These are phyloP conservation scores for Pulveroboletus sp. DNA, from an alignment of 768 basidiomycete species.

Conservation along the genomic window DNA sequence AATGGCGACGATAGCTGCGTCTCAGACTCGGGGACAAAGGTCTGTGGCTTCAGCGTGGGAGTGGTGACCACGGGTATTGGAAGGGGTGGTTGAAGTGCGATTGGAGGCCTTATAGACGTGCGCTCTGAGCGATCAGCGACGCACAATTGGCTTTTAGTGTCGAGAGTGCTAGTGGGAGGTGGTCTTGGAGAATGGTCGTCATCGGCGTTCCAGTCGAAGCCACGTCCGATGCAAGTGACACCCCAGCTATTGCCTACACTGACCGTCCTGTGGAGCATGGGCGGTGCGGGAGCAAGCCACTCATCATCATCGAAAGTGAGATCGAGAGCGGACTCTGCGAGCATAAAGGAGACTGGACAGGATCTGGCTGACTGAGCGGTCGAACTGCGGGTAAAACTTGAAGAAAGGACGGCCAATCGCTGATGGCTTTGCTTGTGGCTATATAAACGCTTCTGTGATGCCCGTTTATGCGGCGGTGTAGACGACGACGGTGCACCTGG, in stretches of 20 bases:
- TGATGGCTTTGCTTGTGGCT: conserved; percentile 6
- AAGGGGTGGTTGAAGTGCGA: conserved; percentile 9
- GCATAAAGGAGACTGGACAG: conserved; percentile 36
- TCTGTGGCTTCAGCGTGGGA: conserved; percentile 25
- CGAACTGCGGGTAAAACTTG: conserved; percentile 1
- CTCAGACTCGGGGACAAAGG: conserved; percentile 20
- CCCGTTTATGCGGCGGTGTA: conserved; percentile 12
- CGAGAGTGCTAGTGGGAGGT: conserved; percentile 6
- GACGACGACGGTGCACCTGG: background rate
- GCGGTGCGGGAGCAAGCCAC: conserved; percentile 52
- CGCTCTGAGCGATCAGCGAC: conserved; percentile 13
- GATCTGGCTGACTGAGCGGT: background rate
- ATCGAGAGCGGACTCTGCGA: conserved; percentile 55
- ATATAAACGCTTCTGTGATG: background rate
- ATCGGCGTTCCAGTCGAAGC: conserved; percentile 66
- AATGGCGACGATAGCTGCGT: conserved; percentile 27
- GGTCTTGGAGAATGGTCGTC: conserved; percentile 27
- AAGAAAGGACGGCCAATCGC: background rate
- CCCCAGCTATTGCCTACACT: conserved; percentile 79
- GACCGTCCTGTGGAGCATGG: conserved; percentile 54
- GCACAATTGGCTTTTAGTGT: conserved; percentile 4
- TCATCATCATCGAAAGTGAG: conserved; percentile 66
- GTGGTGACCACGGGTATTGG: conserved; percentile 14
- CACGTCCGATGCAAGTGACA: conserved; percentile 79
- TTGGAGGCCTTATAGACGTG: conserved; percentile 6